Conservation (phyloP, 129 eudicot genomes). For the Flaveria sonorensis region DNA sequence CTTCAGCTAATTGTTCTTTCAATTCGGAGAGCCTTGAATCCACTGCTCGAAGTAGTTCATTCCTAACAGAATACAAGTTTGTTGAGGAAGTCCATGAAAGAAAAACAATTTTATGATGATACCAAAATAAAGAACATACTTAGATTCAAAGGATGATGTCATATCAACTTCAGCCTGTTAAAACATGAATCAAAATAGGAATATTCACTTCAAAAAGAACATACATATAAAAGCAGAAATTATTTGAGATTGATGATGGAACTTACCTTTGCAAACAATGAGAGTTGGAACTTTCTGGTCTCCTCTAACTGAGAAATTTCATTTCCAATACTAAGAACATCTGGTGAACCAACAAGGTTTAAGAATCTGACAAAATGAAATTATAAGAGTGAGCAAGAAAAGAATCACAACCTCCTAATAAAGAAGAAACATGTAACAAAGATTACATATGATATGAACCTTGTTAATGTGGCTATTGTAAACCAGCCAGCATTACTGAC, state of each 20-base stretch:
- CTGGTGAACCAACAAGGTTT: slow-evolving; percentile 52
- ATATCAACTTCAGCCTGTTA: slow-evolving; percentile 61
- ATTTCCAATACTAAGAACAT: slow-evolving; percentile 45
- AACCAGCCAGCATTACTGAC: slow-evolving; percentile 55
- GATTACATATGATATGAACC: slow-evolving; percentile 48
- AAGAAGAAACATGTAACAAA: slow-evolving; percentile 23
- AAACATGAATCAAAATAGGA: slow-evolving; percentile 26
- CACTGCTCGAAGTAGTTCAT: slow-evolving; percentile 82
- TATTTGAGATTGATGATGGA: slow-evolving; percentile 4
- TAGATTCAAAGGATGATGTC: slow-evolving; percentile 74
- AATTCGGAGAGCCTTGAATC: slow-evolving; percentile 77
- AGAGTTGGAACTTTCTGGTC: slow-evolving; percentile 75
- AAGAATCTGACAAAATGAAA: slow-evolving; percentile 57
- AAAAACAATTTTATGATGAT: slow-evolving; percentile 5
- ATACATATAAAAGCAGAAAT: slow-evolving; percentile 14
- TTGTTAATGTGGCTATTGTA: slow-evolving; percentile 64
- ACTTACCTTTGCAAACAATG: slow-evolving; percentile 51
- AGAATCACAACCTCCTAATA: slow-evolving; percentile 4
- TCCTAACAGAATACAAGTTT: slow-evolving; percentile 50
- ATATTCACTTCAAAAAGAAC: slow-evolving; percentile 2
- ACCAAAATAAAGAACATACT: slow-evolving; percentile 50
- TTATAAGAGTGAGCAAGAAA: slow-evolving; percentile 14
- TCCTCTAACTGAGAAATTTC: slow-evolving; percentile 91
- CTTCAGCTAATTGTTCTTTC: slow-evolving; percentile 55
- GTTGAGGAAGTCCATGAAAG: slow-evolving; percentile 27